Evolutionary conservation across 371 early-diverging fungal species (phyloP), one percentile per base, ranked within the genome.

Genomic region (Conidiobolus incongruus): DNA sequence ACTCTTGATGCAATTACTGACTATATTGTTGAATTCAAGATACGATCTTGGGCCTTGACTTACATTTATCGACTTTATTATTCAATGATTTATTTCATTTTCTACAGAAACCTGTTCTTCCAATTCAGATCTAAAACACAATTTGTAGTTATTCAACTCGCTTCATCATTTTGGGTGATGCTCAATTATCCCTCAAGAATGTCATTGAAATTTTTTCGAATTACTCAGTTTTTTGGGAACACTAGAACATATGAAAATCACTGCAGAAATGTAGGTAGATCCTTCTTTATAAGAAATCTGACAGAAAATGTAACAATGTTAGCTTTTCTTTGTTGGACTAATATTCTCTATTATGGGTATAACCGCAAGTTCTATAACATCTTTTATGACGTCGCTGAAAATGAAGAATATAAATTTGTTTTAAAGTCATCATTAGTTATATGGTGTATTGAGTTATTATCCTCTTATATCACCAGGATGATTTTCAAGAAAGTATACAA

Each of bases 231-330:
- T 38, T 56, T 68, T 29, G 68, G 70, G 1, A 55, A 65, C 36
- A 60, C 64, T 13, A 54, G 59, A 46, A 59, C 70, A 0, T 77
- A 77, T 38, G 68, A 68, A 0, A 65, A 72, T 37, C 75, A 79
- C 50, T 60, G 60, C 38, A 66, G 69, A 19, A 70, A 75, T 31
- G 56, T 78, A 29, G 75, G 76, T 1, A 59, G 75, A 4, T 63
- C 72, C 0, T 70, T 80, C 42, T 80, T 74, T 44, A 51, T 77
- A 24, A 59, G 80, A 35, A 77, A 76, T 54, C 52, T 72, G 30
- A 78, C 80, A 6, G 80, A 80, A 52, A 77, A 77, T 46, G 72
- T 64, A 0, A 77, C 80, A n/a, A 75, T 80, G 72, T 53, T 80
- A 11, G 76, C 70, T 4, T 80, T 80, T 37, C 45, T 80, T 17